phyloP scores from a whole-genome alignment of 345 rosid species.

The Tarenaya hassleriana region DNA sequence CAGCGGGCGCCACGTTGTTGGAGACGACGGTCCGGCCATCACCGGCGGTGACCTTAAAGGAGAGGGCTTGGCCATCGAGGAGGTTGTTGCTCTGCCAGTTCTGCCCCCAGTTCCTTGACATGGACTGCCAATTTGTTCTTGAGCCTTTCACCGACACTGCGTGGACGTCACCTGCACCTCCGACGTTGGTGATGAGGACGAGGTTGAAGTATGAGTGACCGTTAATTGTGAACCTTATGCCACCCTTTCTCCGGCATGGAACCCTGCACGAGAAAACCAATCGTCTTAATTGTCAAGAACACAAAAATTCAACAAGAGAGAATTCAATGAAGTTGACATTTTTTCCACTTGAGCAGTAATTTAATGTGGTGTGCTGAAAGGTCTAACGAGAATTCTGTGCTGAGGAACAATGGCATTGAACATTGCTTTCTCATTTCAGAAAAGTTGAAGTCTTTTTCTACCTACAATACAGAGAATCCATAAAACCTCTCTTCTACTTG shows the following conservation, averaged over 20 bases:
- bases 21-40: constrained; percentile 39
- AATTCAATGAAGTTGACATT: too few relatives aligned
- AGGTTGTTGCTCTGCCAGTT: constrained; percentile 53
- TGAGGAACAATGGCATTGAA: too few relatives aligned
- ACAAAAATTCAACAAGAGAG: background rate
- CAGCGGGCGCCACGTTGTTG: constrained; percentile 34
- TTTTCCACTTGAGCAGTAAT: too few relatives aligned
- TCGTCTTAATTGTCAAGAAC: too few relatives aligned
- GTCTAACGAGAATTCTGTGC: too few relatives aligned
- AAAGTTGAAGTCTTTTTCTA: too few relatives aligned
- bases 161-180: constrained; percentile 48
- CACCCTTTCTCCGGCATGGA: constrained; percentile 46
- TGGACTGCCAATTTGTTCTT: constrained; percentile 41
- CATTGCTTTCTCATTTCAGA: too few relatives aligned
- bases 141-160: constrained; percentile 47
- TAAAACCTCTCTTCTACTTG: too few relatives aligned
- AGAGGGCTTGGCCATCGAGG: constrained; percentile 43
- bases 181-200: constrained; percentile 51
- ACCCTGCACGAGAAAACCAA: constrained; percentile 33
- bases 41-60: constrained; percentile 43
- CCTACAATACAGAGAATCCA: too few relatives aligned
- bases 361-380: too few relatives aligned
- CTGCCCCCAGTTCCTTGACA: constrained; percentile 64
- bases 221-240: constrained; percentile 49
- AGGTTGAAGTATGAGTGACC: constrained; percentile 57